phyloP scores from a whole-genome alignment of 2,329 filamentous ascomycete genomes.

The Gaeumannomyces sp. region DNA sequence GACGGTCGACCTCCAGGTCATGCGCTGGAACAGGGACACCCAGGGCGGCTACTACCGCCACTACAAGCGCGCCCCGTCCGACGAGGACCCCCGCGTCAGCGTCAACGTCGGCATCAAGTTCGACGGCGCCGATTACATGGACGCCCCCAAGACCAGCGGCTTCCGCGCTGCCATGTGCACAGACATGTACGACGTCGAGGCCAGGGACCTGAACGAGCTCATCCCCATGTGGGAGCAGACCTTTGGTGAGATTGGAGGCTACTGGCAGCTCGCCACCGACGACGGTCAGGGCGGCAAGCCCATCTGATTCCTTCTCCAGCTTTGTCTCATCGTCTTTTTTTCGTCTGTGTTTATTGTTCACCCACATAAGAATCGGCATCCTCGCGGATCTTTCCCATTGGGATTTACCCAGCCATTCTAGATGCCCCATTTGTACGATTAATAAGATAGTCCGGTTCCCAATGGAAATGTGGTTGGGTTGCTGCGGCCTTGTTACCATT shows the following conservation, averaged over 20 bases:
- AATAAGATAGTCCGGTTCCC: not conserved
- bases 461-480: not conserved
- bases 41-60: constrained; percentile 23
- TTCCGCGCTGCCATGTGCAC: constrained; percentile 15
- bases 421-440: not conserved
- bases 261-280: constrained; percentile 11
- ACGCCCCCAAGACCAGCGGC: constrained; percentile 3
- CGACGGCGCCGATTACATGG: constrained; percentile 13
- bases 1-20: constrained; percentile 18
- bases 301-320: not conserved
- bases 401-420: not conserved
- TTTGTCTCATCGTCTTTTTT: not conserved
- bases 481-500: not conserved
- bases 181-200: constrained; percentile 15
- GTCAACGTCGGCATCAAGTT: constrained; percentile 16
- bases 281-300: constrained; percentile 4
- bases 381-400: not conserved
- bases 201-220: constrained; percentile 15
- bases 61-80: constrained; percentile 20
- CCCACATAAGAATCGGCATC: not conserved
- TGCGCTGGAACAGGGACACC: constrained; percentile 21
- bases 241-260: constrained; percentile 13
- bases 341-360: not conserved
- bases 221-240: constrained; percentile 13
- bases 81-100: constrained; percentile 12